A percentile compares a stretch with the other conserved stretches of the same genome.
Conservation (phyloP, 345 rosid genomes). For the Viola odorata region DNA sequence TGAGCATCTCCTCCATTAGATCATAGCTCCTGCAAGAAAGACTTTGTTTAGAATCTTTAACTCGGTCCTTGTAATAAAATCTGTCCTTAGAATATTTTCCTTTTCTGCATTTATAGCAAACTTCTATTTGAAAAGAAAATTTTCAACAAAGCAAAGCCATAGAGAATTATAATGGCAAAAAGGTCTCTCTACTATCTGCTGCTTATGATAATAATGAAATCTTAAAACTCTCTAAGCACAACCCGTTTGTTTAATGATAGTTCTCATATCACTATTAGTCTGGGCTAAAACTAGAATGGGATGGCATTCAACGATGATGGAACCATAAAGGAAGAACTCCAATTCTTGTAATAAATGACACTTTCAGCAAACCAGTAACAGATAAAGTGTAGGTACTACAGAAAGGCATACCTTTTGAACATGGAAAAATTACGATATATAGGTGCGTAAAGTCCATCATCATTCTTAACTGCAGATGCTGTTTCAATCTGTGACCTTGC, state of each 20-base stretch:
- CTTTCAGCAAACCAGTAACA: background rate
- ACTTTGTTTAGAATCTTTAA: constrained; percentile 1
- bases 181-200: background rate
- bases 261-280: background rate
- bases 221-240: background rate
- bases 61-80: too few relatives aligned
- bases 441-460: constrained; percentile 51
- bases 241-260: background rate
- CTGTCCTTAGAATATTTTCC: background rate
- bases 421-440: constrained; percentile 62
- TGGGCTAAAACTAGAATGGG: background rate
- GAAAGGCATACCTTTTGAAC: constrained; percentile 52
- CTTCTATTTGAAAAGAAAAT: background rate
- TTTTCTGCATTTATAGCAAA: background rate
- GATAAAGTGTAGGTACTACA: background rate
- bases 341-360: background rate
- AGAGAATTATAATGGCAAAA: background rate
- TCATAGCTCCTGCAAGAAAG: constrained; percentile 73
- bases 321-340: background rate
- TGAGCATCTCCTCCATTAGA: constrained; percentile 73
- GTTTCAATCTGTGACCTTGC: constrained; percentile 63
- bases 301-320: background rate
- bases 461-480: constrained; percentile 40
- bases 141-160: background rate
- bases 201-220: too few relatives aligned